A percentile compares a stretch with the other conserved stretches of the same genome.
phyloP scores from a whole-genome alignment of 2,329 filamentous ascomycete genomes.

The Beauveria bassiana region DNA sequence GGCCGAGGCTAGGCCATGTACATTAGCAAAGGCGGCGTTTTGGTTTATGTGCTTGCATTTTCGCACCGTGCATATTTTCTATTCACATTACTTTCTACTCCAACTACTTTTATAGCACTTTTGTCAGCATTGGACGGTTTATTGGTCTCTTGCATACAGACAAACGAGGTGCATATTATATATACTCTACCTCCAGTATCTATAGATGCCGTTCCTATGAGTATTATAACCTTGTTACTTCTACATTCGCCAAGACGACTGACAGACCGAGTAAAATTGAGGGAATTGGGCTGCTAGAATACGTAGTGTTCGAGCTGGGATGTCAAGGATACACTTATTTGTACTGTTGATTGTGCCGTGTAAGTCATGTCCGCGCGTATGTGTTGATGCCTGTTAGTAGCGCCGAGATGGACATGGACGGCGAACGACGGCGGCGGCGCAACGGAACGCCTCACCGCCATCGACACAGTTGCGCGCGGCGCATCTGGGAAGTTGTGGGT shows the following conservation, averaged over 20 bases:
- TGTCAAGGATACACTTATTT: too few relatives aligned
- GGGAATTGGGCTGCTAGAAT: background rate
- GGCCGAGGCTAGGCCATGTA: background rate
- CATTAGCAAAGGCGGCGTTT: slow-evolving; percentile 1
- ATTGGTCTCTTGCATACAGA: background rate
- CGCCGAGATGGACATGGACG: background rate
- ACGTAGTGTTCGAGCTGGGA: background rate
- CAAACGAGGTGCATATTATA: background rate
- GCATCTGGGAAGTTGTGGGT: background rate
- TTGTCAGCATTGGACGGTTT: background rate
- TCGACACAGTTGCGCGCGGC: background rate
- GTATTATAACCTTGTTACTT: background rate
- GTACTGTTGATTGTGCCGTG: background rate
- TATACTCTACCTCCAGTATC: background rate
- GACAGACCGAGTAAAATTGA: background rate
- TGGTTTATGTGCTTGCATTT: background rate
- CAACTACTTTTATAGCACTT: background rate
- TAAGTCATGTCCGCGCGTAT: background rate
- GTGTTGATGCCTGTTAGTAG: background rate
- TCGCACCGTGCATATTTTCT: background rate
- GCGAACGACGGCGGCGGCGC: background rate
- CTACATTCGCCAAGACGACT: background rate
- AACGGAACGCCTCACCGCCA: background rate
- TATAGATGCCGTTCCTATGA: background rate
- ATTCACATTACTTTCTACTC: background rate